A percentile compares a stretch with the other conserved stretches of the same genome.
These are phyloP conservation scores for Dictyostelium citrinum DNA, from an alignment of 78 protist genomes.

Conservation along the genomic window DNA sequence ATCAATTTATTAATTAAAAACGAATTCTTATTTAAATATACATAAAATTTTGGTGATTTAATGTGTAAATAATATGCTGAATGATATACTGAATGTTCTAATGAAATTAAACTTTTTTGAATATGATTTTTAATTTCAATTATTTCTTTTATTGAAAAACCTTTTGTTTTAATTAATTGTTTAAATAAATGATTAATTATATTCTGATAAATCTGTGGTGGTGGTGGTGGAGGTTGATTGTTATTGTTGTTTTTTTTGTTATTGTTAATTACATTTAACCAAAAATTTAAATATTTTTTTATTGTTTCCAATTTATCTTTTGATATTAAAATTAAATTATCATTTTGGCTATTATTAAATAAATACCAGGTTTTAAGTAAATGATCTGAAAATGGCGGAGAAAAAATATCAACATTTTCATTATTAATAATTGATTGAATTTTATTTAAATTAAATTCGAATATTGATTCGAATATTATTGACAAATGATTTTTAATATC, in stretches of 20 bases:
- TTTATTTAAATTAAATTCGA: too few species aligned
- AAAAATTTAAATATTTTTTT: too few species aligned
- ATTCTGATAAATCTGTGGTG: neutral
- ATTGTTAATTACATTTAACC: neutral
- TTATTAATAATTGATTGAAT: neutral
- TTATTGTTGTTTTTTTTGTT: too few species aligned
- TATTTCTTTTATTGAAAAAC: neutral
- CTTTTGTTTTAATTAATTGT: neutral
- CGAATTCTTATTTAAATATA: neutral
- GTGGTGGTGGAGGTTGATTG: neutral
- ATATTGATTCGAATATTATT: neutral
- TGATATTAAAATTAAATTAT: too few species aligned
- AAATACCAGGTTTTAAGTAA: too few species aligned
- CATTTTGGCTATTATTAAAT: too few species aligned
- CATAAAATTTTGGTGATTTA: neutral
- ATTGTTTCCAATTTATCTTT: neutral
- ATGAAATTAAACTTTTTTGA: too few species aligned
- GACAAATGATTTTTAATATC: too few species aligned
- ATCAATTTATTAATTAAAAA: too few species aligned
- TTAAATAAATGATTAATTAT: too few species aligned
- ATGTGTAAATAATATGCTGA: neutral
- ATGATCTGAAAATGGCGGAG: neutral
- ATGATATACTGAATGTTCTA: neutral
- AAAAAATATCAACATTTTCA: too few species aligned
- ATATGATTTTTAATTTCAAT: neutral